Evolutionary conservation across 768 basidiomycete genomes (phyloP).

Genomic region (Tylopilus rubrobrunneus): DNA sequence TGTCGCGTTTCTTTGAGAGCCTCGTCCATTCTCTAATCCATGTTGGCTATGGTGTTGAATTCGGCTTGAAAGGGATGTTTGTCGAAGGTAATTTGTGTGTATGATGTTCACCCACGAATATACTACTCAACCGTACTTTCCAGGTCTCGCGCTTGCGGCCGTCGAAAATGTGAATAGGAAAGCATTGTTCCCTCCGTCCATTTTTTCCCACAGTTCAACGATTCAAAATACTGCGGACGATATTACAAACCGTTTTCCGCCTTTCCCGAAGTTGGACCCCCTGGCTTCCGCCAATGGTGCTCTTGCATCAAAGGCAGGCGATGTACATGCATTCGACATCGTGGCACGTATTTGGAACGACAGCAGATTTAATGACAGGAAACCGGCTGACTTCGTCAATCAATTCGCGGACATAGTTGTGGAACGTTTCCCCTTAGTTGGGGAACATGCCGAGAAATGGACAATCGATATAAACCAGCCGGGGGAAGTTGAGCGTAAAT

Average conservation of each 20-base stretch:
- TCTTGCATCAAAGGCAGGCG: background rate
- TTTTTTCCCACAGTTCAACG: constrained; percentile 3
- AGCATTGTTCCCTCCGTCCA: constrained; percentile 28
- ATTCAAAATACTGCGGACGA: background rate
- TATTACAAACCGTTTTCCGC: constrained; percentile 2
- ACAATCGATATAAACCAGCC: background rate
- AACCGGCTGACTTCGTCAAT: constrained; percentile 16
- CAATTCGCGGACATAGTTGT: constrained; percentile 13
- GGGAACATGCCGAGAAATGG: constrained; percentile 21
- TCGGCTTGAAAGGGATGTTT: constrained; percentile 29
- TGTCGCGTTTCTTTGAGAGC: too few relatives aligned
- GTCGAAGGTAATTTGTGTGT: constrained; percentile 47
- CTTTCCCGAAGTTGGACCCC: constrained; percentile 9
- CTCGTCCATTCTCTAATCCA: too few relatives aligned
- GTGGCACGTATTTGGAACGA: constrained; percentile 52
- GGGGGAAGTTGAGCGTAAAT: too few relatives aligned
- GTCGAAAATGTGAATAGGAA: constrained; percentile 29
- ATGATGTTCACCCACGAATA: background rate
- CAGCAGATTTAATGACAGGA: constrained; percentile 21
- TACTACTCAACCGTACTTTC: background rate
- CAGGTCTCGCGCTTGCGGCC: constrained; percentile 26
- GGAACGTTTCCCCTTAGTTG: constrained; percentile 1
- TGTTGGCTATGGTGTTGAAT: too few relatives aligned
- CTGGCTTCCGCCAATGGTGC: background rate
- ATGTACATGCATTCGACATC: constrained; percentile 41